Evolutionary conservation across 768 basidiomycete species (phyloP), one percentile per base, ranked within the genome.

Genomic region (Aureoboletus auriporus): DNA sequence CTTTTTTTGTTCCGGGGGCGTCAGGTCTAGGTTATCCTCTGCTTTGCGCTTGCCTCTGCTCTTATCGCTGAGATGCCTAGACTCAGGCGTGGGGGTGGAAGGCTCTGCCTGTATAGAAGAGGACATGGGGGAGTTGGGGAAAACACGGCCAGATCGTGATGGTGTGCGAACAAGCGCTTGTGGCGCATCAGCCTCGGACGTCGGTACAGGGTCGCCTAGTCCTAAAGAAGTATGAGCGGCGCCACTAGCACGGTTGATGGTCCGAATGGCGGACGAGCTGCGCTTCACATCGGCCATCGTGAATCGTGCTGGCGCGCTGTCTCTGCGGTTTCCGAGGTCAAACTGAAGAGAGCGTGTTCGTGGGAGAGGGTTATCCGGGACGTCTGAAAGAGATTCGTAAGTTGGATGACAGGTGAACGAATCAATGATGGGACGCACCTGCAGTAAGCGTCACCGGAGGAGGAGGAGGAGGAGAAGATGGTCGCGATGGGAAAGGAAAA

Each of bases 31-130:
- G 54, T 86, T 75, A 52, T 87, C 86, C 38, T 85, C 83, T 6
- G 84, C 85, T 61, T 88, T 89, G 51, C 86, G 72, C 64, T 89
- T 89, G 7, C 83, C 83, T 56, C 73, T 79, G 30, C 66, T 60
- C 50, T 63, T 67, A 49, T 73, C 66, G 45, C 68, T 65, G 4
- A 56, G 50, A 36, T 56, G 56, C 51, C 69, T 65, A 46, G 62
- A 43, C 51, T 57, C 62, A 47, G 71, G 61, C 39, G 68, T 62
- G 35, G 60, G 67, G 45, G 67, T 70, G 36, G 62, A 58, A n/a
- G 68, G 64, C 34, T 57, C 57, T 29, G 26, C 62, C n/a, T 52
- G 56, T 23, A 51, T 28, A 26, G 57, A 54, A 23, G 54, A 30
- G 12, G 54, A 47, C 50, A 53, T 49, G 43, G 49, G 51, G 23